Evolutionary conservation across 2,329 filamentous ascomycete genomes (phyloP), one percentile per base, ranked within the genome.

Genomic region (Epichloe uncinata): DNA sequence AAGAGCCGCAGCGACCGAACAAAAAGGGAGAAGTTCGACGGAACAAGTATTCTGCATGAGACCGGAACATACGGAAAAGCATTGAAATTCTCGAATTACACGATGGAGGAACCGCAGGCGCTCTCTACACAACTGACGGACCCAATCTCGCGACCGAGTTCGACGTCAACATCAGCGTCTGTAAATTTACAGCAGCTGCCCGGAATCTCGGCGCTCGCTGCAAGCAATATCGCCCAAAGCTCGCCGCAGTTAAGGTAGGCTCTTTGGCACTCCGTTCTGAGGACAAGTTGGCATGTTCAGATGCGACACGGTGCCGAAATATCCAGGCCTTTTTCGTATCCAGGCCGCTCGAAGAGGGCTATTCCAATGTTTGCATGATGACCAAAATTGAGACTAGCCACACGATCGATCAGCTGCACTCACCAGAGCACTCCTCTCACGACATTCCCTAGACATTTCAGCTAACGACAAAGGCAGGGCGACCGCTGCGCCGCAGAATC

Each of bases 181-280:
- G 60, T 69, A 33, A 59, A 60, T 26, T 43, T 68, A 50, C 65
- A 68, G 15, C 73, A 77, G 41, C 61, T 77, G 38, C 67, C 73
- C 8, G 69, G 66, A 35, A 70, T 77, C 34, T 66, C 71, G 12
- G 64, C 70, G 3, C 62, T 77, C 43, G 70, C 71, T 37, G 62
- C 69, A 26, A 68, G 62, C 42, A 67, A 63, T 53, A 65, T 65
- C 30, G 61, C 66, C 16, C 63, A 64, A 11, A 66, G 61, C 56
- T 67, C 73, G 48, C 68, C 71, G 41, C 73, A 74, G 55, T 54
- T 68, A 54, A 72, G 71, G 74, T 77, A 64, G 62, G 72, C 18
- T n/a, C 13, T 42, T 13, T 35, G 7, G 15, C 15, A 13, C 13
- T 9, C 18, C 12, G 12, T 5, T 33, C 22, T 2, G 22, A 38